Base-by-base conservation (phyloP, 208 protist genomes). In the Trypanosoma congolense region DNA sequence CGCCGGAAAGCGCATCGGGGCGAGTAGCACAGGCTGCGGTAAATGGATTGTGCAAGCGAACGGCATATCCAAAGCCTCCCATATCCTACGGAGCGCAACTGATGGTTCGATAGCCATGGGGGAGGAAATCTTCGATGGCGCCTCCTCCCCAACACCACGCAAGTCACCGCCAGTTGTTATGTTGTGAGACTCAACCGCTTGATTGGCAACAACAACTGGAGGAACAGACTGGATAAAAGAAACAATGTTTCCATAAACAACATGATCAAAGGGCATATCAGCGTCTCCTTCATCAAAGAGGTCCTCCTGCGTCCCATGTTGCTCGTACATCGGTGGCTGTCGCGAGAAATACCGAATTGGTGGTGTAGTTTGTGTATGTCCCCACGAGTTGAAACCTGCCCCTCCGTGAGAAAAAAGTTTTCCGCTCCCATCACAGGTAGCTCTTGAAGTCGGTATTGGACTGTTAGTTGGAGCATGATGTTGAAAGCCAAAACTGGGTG, bases 11-110 rank as follows among this genome's bases (percentile, higher is more conserved):
- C 80, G 80, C 80, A 90, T 86, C 2, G 61, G 68, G 1, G 75
- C 58, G 6, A 89, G 72, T 42, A 63, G 73, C 44, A 75, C 75
- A 12, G 77, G 72, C 35, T 73, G 71, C 0, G 66, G 49, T 30
- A 93, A 63, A 26, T 47, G 65, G 57, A 93, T 70, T n/a, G 69
- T 61, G 65, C 79, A 90, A 3, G 77, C 86, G 58, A 89, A 90
- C 2, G 86, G 86, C 28, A 70, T 62, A 66, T 87, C 73, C 47
- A 93, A 85, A 31, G 75, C 71, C 40, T 80, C 62, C 83, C 86
- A 93, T 31, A 93, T 61, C 28, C 61, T 73, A 43, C 63, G 44
- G n/a, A 93, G 74, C 0, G 69, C 49, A 33, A 81, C 48, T 22
- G 81, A 66, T 10, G 86, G 81, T 72, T 93, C 85, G n/a, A 60